Evolutionary conservation across 1,139 yeast genomes (phyloP).

Genomic region (Suhomyces coccinellae): DNA sequence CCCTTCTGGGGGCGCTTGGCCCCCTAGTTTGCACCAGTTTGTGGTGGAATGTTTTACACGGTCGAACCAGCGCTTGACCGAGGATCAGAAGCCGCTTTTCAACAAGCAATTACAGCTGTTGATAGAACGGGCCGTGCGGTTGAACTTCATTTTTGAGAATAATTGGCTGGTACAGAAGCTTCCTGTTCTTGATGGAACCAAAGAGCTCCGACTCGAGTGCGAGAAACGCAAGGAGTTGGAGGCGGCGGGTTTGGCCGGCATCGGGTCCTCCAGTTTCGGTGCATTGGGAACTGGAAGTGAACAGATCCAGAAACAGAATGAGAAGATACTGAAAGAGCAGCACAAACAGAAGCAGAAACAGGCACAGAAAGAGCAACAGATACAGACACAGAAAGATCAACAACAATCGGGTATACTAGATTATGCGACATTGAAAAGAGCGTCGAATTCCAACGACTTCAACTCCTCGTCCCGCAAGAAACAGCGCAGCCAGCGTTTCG

Average conservation of each 20-base stretch:
- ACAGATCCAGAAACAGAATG: too few species aligned
- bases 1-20: slow-evolving; percentile 35
- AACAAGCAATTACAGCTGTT: slow-evolving; percentile 48
- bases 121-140: slow-evolving; percentile 51
- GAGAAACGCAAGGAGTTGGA: slow-evolving; percentile 10
- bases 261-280: neutral
- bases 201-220: slow-evolving; percentile 18
- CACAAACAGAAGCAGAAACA: too few species aligned
- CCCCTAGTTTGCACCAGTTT: slow-evolving; percentile 46
- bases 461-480: slow-evolving; percentile 43
- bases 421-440: slow-evolving; percentile 3
- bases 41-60: slow-evolving; percentile 45
- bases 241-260: slow-evolving; percentile 2
- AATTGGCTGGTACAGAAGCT: slow-evolving; percentile 61
- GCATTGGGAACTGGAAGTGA: too few species aligned
- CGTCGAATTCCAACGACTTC: slow-evolving; percentile 17
- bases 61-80: slow-evolving; percentile 25
- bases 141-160: slow-evolving; percentile 49
- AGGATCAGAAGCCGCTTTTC: slow-evolving; percentile 33
- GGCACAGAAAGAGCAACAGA: too few species aligned
- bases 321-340: neutral
- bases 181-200: slow-evolving; percentile 47
- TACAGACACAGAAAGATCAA: neutral
- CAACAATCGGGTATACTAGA: neutral
- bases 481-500: slow-evolving; percentile 56